Base-by-base conservation (phyloP, 2,329 filamentous ascomycete genomes). In the Cytospora mali region DNA sequence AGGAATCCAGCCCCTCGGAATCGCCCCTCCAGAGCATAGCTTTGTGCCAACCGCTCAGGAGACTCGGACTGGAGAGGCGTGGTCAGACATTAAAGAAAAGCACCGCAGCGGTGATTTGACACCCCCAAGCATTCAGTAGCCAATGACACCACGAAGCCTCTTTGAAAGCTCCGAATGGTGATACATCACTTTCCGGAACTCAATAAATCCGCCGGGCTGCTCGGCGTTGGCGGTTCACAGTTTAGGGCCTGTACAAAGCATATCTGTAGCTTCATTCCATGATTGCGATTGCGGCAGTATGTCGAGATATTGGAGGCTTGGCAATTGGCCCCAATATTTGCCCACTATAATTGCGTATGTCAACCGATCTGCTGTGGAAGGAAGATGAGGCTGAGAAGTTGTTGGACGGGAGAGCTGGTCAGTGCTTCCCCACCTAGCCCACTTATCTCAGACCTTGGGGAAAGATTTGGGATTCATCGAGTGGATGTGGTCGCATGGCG, bases 381-480 rank as follows among this genome's bases (percentile, higher is more conserved):
- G 42, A 21, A n/a, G n/a, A 46, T 46, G n/a, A 46, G 42, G 42
- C n/a, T 46, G n/a, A 46, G 42, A 23, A 11, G n/a, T 23, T 23
- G 42, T 23, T 46, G 42, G 5, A 23, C 21, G n/a, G 42, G 18
- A 10, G 10, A 5, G n/a, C 7, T 23, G n/a, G 7, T 23, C 42
- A 46, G n/a, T 23, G 42, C 42, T 46, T 21, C 42, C 42, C n/a
- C 42, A 46, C 42, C 42, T 11, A 39, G 35, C 35, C 35, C 16
- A 14, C n/a, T 46, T 46, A 46, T 23, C 42, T 46, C 42, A 46
- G 42, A 46, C 42, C 21, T 46, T 18, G 42, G 50, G 50, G 57
- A n/a, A 14, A 31, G 42, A 51, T 27, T 46, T 60, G 25, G 23
- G 39, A 27, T 35, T 54, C 46, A 54, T 60, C 27, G 27, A 60